A percentile compares a stretch with the other conserved stretches of the same genome.
These are phyloP conservation scores for Auricularia sp. DNA, from an alignment of 768 basidiomycete genomes.

Conservation along the genomic window DNA sequence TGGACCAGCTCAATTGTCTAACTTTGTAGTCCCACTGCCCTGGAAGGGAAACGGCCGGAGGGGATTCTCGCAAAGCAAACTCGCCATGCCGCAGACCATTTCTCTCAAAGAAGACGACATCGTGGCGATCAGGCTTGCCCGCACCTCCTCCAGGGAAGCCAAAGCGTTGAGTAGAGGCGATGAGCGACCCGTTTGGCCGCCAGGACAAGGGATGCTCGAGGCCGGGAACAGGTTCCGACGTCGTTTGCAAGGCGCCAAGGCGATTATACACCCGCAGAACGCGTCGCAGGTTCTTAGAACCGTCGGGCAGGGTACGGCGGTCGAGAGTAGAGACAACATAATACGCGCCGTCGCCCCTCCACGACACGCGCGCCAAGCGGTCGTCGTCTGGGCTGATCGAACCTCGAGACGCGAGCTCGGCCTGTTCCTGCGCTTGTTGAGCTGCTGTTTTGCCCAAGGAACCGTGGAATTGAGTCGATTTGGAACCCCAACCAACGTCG, in stretches of 20 bases:
- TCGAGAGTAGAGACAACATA: conserved; percentile 78
- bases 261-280: conserved; percentile 67
- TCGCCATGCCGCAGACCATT: conserved; percentile 92
- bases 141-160: conserved; percentile 63
- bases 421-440: conserved; percentile 23
- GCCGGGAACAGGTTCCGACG: conserved; percentile 74
- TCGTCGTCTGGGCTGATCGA: conserved; percentile 61
- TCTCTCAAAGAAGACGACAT: conserved; percentile 89
- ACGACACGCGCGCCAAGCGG: conserved; percentile 60
- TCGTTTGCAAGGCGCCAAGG: conserved; percentile 65
- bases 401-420: conserved; percentile 24
- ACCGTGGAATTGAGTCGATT: conserved; percentile 95
- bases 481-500: conserved; percentile 96
- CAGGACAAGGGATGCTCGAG: conserved; percentile 73
- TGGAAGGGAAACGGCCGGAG: conserved; percentile 13
- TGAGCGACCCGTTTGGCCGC: conserved; percentile 82
- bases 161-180: conserved; percentile 72
- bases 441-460: conserved; percentile 84
- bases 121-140: conserved; percentile 57
- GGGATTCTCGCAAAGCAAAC: conserved; percentile 48
- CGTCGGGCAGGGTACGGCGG: conserved; percentile 14
- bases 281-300: conserved; percentile 32
- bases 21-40: conserved; percentile 58
- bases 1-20: conserved; percentile 73
- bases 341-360: conserved; percentile 88